Percentiles rank a stretch among this genome's conserved stretches.
Evolutionary conservation across 352 stramenopile genomes (phyloP).

Genomic region (Pilasporangium apinafurcum): DNA sequence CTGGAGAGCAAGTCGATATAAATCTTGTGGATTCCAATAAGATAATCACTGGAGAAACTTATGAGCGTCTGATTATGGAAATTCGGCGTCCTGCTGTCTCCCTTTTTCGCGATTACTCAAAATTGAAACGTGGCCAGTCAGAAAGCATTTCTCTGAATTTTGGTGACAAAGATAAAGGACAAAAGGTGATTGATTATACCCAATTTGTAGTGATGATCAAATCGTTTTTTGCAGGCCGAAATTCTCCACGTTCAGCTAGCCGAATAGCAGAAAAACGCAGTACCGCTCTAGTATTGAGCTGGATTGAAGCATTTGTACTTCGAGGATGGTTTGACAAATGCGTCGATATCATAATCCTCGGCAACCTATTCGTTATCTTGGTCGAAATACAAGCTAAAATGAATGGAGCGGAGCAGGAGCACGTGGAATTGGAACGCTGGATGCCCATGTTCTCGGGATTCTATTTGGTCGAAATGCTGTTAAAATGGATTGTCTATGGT

Average conservation of each 20-base stretch:
- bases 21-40: conserved; percentile 8
- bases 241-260: conserved; percentile 3
- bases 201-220: conserved; percentile 26
- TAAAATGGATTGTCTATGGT: conserved; percentile 68
- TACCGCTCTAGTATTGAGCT: conserved; percentile 10
- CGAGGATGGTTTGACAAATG: conserved; percentile 24
- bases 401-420: conserved; percentile 10
- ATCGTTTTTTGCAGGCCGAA: conserved; percentile 14
- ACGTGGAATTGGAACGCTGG: conserved; percentile 29
- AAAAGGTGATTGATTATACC: conserved; percentile 14
- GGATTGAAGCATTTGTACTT: conserved; percentile 15
- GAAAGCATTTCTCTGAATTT: neutral
- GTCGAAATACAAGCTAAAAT: conserved; percentile 49
- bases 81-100: conserved; percentile 23
- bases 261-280: conserved; percentile 11
- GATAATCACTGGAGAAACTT: conserved; percentile 15
- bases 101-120: conserved; percentile 15
- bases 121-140: conserved; percentile 1
- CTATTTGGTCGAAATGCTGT: conserved; percentile 77
- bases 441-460: conserved; percentile 65
- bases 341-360: conserved; percentile 31
- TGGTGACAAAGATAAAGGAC: conserved; percentile 1
- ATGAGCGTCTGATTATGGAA: conserved; percentile 17
- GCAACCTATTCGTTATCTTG: conserved; percentile 38
- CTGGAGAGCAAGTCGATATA: neutral